phyloP scores from a whole-genome alignment of 148 eudicot genomes.

The Spergularia bocconei region DNA sequence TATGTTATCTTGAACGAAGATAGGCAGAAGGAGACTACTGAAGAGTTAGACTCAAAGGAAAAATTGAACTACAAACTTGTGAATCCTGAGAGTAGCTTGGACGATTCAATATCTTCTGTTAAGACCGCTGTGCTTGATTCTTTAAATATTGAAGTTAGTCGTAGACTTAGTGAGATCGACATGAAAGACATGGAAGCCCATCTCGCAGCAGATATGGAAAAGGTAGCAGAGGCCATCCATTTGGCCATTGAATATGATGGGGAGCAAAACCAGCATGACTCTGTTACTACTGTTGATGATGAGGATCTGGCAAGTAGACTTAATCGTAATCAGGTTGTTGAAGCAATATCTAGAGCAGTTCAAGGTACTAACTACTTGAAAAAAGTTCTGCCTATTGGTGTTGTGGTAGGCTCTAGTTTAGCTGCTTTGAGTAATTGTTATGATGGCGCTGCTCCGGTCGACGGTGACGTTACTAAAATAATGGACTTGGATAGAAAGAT shows the following conservation, averaged over 20 bases:
- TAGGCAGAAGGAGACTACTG: slow-evolving; percentile 32
- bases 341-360: slow-evolving; percentile 55
- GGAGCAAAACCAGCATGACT: slow-evolving; percentile 24
- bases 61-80: slow-evolving; percentile 21
- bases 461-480: slow-evolving; percentile 24
- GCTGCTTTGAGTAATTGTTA: slow-evolving; percentile 68
- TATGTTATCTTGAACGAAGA: slow-evolving; percentile 66
- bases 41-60: slow-evolving; percentile 28
- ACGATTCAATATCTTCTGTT: slow-evolving; percentile 32
- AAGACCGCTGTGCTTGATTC: slow-evolving; percentile 50
- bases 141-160: slow-evolving; percentile 65
- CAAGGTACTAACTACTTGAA: slow-evolving; percentile 58
- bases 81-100: slow-evolving; percentile 21
- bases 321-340: slow-evolving; percentile 44
- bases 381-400: slow-evolving; percentile 76
- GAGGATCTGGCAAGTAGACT: slow-evolving; percentile 34
- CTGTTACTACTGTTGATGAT: slow-evolving; percentile 29
- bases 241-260: slow-evolving; percentile 40
- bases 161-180: slow-evolving; percentile 51
- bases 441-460: slow-evolving; percentile 33
- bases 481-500: slow-evolving; percentile 30
- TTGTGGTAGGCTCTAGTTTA: slow-evolving; percentile 77
- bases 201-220: slow-evolving; percentile 59
- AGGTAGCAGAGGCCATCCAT: slow-evolving; percentile 57
- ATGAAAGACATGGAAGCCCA: slow-evolving; percentile 48